Conservation (phyloP, 805 yeast genomes). For the Debaryomyces maramus region DNA sequence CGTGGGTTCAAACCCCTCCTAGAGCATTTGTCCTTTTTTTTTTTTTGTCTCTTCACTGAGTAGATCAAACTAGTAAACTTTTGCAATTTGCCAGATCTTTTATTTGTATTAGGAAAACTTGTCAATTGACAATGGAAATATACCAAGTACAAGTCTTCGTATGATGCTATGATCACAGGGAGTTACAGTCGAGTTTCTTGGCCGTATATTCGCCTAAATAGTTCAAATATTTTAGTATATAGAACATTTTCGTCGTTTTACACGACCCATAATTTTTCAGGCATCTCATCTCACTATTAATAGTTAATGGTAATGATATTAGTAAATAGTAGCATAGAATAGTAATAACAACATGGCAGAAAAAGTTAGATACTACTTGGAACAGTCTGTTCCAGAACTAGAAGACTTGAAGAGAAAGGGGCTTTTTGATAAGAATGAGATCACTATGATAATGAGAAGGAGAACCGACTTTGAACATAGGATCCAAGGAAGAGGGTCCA, state of each 20-base stretch:
- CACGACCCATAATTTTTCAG: slow-evolving; percentile 9
- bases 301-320: neutral
- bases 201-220: no score
- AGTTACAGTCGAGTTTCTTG: no score
- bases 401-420: slow-evolving; percentile 83
- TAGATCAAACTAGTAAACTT: no score
- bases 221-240: no score
- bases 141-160: no score
- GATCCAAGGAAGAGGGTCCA: slow-evolving; percentile 78
- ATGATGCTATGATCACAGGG: no score
- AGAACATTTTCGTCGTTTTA: neutral
- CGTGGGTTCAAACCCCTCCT: slow-evolving; percentile 57
- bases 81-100: no score
- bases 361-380: slow-evolving; percentile 52
- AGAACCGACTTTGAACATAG: slow-evolving; percentile 96
- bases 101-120: no score
- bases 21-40: slow-evolving; percentile 46
- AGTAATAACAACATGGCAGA: slow-evolving; percentile 33
- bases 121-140: no score
- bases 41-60: no score
- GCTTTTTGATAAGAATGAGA: slow-evolving; percentile 78
- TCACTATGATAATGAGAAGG: slow-evolving; percentile 81
- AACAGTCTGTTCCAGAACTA: slow-evolving; percentile 83
- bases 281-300: slow-evolving; percentile 12
- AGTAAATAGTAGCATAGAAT: neutral